Conservation (phyloP, 768 basidiomycete species). For the Xanthoconium purpureum region DNA sequence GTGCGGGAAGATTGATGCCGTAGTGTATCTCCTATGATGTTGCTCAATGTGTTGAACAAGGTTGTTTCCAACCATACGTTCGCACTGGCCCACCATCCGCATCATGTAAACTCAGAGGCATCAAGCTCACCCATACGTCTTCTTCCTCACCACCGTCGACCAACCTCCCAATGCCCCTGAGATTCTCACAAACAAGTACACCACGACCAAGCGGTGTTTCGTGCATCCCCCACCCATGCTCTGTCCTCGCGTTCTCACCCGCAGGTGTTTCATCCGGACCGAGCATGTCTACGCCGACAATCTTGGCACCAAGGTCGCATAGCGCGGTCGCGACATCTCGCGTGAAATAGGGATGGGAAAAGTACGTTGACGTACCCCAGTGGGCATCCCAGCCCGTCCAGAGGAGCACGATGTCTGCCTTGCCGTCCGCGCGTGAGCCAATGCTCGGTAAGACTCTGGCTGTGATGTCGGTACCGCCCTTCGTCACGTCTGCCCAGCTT, state of each 20-base stretch:
- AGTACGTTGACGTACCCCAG: slow-evolving; percentile 51
- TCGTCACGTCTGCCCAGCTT: slow-evolving; percentile 42
- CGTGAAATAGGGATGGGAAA: slow-evolving; percentile 63
- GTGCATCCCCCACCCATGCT: slow-evolving; percentile 49
- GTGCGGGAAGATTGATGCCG: slow-evolving; percentile 43
- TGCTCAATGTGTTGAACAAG: background rate
- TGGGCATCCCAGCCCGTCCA: slow-evolving; percentile 66
- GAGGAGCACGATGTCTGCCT: slow-evolving; percentile 47
- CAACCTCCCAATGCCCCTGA: slow-evolving; percentile 52
- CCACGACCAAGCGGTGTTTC: slow-evolving; percentile 56
- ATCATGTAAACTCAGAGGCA: slow-evolving; percentile 56
- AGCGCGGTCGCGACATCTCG: slow-evolving; percentile 50
- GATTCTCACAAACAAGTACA: slow-evolving; percentile 68
- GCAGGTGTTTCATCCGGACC: slow-evolving; percentile 61
- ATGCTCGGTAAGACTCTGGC: slow-evolving; percentile 11
- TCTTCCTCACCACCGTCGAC: slow-evolving; percentile 9
- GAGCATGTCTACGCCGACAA: slow-evolving; percentile 62
- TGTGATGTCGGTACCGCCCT: background rate
- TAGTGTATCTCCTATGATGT: background rate
- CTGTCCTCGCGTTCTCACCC: slow-evolving; percentile 7
- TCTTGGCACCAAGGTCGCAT: slow-evolving; percentile 47
- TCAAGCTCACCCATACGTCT: slow-evolving; percentile 48
- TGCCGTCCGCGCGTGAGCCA: slow-evolving; percentile 27
- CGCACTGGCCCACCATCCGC: slow-evolving; percentile 72
- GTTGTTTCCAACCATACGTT: slow-evolving; percentile 53